Percentiles rank a stretch among this genome's conserved stretches.
Evolutionary conservation across 257 asterid genomes (phyloP).

Genomic region (Solanum gracilifrons): DNA sequence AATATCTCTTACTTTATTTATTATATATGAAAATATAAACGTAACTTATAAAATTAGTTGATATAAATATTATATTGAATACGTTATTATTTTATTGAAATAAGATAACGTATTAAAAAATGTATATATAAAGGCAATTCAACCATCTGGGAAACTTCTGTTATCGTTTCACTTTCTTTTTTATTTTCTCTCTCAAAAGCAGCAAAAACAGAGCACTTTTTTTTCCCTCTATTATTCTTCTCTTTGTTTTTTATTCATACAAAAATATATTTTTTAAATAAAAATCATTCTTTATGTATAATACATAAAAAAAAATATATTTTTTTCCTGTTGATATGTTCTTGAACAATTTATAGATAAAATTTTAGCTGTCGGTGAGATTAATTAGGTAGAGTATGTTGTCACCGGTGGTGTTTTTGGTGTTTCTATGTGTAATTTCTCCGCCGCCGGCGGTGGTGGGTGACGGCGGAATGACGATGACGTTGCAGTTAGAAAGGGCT

Average conservation of each 20-base stretch:
- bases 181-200: background rate
- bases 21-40: too few relatives aligned
- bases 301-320: background rate
- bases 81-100: background rate
- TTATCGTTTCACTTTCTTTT: background rate
- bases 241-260: background rate
- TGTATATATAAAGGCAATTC: background rate
- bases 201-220: background rate
- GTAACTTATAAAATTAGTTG: too few relatives aligned
- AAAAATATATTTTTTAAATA: background rate
- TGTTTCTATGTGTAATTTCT: slow-evolving; percentile 13
- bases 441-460: slow-evolving; percentile 19
- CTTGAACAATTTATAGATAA: background rate
- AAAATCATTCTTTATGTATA: background rate
- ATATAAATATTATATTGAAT: too few relatives aligned
- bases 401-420: slow-evolving; percentile 9
- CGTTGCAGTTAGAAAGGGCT: slow-evolving; percentile 58
- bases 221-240: background rate
- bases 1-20: too few relatives aligned
- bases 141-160: background rate
- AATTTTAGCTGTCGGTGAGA: background rate
- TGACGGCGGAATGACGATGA: slow-evolving; percentile 40
- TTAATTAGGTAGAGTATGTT: background rate
- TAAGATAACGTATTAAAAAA: background rate
- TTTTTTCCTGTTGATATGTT: background rate